Percentiles rank a stretch among this genome's conserved stretches.
Evolutionary conservation across 805 yeast species (phyloP).

Genomic region (Alloascoidea africana): DNA sequence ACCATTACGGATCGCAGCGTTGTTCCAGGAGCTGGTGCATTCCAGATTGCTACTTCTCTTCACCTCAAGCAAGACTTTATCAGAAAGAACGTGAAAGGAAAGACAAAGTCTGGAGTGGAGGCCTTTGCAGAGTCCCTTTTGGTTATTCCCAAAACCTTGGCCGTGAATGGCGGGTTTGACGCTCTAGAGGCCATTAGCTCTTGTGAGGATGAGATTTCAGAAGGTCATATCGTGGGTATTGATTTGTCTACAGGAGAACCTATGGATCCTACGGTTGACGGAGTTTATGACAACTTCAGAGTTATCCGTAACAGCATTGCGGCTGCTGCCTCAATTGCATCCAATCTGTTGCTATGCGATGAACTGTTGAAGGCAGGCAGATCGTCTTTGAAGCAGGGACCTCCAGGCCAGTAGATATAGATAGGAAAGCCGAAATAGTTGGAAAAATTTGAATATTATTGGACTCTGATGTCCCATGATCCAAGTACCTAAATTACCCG

Average conservation of each 20-base stretch:
- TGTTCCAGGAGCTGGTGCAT: constrained; percentile 97
- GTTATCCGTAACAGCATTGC: constrained; percentile 87
- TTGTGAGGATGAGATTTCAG: constrained; percentile 79
- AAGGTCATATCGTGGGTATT: constrained; percentile 76
- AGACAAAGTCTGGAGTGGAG: constrained; percentile 75
- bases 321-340: constrained; percentile 88
- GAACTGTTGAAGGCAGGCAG: constrained; percentile 95
- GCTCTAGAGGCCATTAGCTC: constrained; percentile 76
- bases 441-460: too few species aligned
- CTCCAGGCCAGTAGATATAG: constrained; percentile 9
- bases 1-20: constrained; percentile 73
- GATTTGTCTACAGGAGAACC: constrained; percentile 89
- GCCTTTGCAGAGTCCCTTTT: constrained; percentile 90
- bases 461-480: too few species aligned
- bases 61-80: constrained; percentile 39
- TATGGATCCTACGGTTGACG: constrained; percentile 86
- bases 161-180: constrained; percentile 88
- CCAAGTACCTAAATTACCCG: too few species aligned
- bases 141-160: constrained; percentile 84
- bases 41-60: constrained; percentile 69
- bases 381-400: constrained; percentile 67
- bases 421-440: not conserved
- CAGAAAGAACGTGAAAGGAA: constrained; percentile 53
- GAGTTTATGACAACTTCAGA: constrained; percentile 93
- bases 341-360: constrained; percentile 85